Percentiles rank a stretch among this genome's conserved stretches.
Evolutionary conservation across 2,329 filamentous ascomycete genomes (phyloP).

Genomic region (Penicillium sp.): DNA sequence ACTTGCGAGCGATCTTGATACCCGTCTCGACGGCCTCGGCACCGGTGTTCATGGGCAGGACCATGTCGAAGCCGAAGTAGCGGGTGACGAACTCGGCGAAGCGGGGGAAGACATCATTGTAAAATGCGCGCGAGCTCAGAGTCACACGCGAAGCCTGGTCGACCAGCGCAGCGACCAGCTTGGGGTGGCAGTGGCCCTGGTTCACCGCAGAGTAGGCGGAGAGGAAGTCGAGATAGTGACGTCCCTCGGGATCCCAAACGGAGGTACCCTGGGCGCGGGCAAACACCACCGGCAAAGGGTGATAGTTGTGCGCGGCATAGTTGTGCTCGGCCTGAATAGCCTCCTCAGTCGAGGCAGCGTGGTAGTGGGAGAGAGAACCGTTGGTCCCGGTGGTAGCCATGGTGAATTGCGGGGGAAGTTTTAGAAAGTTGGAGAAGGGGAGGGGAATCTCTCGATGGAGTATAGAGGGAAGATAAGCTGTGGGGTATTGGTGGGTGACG

Average conservation of each 20-base stretch:
- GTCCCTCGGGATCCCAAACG: conserved; percentile 97
- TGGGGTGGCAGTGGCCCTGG: conserved; percentile 96
- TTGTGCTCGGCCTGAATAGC: conserved; percentile 81
- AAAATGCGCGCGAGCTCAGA: conserved; percentile 90
- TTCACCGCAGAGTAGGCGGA: conserved; percentile 98
- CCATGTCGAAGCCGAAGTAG: conserved; percentile 96
- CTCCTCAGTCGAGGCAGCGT: conserved; percentile 73
- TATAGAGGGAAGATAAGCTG: background rate
- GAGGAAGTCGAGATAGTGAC: conserved; percentile 95
- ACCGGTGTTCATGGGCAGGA: conserved; percentile 96
- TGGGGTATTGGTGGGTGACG: conserved; percentile 3
- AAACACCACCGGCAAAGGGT: conserved; percentile 93
- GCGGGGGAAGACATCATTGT: conserved; percentile 96
- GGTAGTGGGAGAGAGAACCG: conserved; percentile 54
- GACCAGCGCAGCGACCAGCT: conserved; percentile 84
- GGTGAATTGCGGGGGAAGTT: conserved; percentile 18
- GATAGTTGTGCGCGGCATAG: conserved; percentile 97
- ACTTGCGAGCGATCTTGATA: conserved; percentile 94
- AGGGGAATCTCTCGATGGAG: background rate
- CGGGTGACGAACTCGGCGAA: conserved; percentile 91
- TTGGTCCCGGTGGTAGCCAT: conserved; percentile 44
- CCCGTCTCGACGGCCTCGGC: conserved; percentile 95
- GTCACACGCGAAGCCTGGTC: conserved; percentile 90
- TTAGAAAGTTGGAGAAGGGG: conserved; percentile 22
- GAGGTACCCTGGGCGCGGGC: conserved; percentile 78